Evolutionary conservation across 306 rosid genomes (phyloP), one percentile per base, ranked within the genome.

Genomic region (Fagus sylvatica): DNA sequence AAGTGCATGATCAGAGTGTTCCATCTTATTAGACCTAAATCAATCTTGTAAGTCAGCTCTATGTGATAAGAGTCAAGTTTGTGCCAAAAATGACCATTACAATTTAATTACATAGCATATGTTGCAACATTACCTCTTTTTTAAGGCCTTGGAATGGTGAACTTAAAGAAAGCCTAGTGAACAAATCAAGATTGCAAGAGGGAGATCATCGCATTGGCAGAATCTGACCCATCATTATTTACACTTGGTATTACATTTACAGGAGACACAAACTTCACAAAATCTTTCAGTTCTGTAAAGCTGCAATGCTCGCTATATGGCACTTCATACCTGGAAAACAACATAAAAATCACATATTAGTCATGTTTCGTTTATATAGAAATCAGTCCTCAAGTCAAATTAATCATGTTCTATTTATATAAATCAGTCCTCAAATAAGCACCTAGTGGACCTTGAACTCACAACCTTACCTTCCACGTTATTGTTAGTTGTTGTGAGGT

Each of bases 251-350:
- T 88, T 76, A 95, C 90, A 71, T 89, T 85, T n/a, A 36, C 79
- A 6, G 98, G 93, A 82, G 97, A 91, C n/a, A 88, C 61, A 68
- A 89, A 80, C 83, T 88, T 92, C 43, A 86, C 96, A 78, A 95
- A 92, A 62, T 95, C 92, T 77, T 65, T 86, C 37, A 95, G 92
- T 72, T 95, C 98, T 74, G 96, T 82, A 78, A 92, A 92, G 93
- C 98, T 95, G 89, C 87, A 74, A 76, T 95, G 98, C 86, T 95
- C 98, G 36, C 97, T 92, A 83, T 95, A 95, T 7, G 98, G 97
- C 84, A 92, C 98, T 79, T 95, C 98, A 53, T 91, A 95, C 88
- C 98, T 92, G 88, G 46, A 54, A 32, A 66, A 69, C 71, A 81
- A 69, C 53, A 46, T 22, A 59, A 51, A 60, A 53, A 53, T 36